Conservation (phyloP, 768 basidiomycete genomes). For the Lactifluus piperatus region DNA sequence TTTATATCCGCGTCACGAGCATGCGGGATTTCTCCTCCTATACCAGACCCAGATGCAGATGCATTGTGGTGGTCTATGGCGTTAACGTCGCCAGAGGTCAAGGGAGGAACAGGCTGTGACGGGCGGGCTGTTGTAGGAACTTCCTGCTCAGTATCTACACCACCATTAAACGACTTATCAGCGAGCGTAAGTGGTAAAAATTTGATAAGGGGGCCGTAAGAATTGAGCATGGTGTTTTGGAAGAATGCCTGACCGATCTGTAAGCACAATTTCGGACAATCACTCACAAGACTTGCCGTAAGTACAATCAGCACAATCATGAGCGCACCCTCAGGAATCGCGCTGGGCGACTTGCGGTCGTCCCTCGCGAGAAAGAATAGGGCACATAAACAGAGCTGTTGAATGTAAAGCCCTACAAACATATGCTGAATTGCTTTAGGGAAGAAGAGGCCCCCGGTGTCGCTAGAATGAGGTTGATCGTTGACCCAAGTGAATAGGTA, state of each 20-base stretch:
- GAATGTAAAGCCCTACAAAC: slow-evolving; percentile 89
- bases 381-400: slow-evolving; percentile 77
- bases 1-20: background rate
- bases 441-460: slow-evolving; percentile 93
- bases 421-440: slow-evolving; percentile 91
- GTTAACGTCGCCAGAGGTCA: background rate
- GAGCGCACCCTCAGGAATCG: slow-evolving; percentile 66
- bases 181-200: slow-evolving; percentile 78
- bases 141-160: background rate
- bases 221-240: slow-evolving; percentile 65
- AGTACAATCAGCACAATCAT: slow-evolving; percentile 81
- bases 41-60: background rate
- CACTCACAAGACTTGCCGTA: slow-evolving; percentile 45
- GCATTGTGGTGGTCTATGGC: background rate
- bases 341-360: slow-evolving; percentile 40
- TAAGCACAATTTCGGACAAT: background rate
- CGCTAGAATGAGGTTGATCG: slow-evolving; percentile 56
- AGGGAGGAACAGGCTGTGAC: background rate
- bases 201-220: slow-evolving; percentile 71
- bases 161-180: slow-evolving; percentile 45
- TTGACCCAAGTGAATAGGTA: slow-evolving; percentile 39
- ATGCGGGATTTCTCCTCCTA: background rate
- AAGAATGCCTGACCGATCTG: slow-evolving; percentile 45
- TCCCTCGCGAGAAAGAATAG: slow-evolving; percentile 84
- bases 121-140: background rate